Conservation (phyloP, 768 basidiomycete genomes). For the Multifurca ochricompacta region DNA sequence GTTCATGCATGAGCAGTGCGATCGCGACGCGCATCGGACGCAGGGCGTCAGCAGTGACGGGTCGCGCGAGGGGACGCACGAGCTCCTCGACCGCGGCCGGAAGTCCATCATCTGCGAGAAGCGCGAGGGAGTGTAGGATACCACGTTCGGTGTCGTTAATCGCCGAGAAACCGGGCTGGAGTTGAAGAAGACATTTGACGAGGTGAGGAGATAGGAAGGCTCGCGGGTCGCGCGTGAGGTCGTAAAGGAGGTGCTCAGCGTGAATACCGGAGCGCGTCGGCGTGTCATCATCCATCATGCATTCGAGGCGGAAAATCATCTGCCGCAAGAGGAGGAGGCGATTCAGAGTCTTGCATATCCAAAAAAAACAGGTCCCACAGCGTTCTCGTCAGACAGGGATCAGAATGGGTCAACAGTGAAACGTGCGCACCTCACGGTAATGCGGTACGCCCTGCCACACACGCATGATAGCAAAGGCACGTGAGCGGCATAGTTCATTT, state of each 20-base stretch:
- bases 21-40: constrained; percentile 58
- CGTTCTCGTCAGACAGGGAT: background rate
- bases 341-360: constrained; percentile 77
- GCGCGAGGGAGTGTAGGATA: constrained; percentile 51
- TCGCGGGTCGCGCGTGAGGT: constrained; percentile 52
- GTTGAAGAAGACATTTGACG: constrained; percentile 48
- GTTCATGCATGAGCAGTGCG: constrained; percentile 45
- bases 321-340: constrained; percentile 65
- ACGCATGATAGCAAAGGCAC: constrained; percentile 51
- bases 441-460: constrained; percentile 63
- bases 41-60: constrained; percentile 43
- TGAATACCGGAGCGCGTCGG: constrained; percentile 58
- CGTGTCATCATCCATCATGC: constrained; percentile 58
- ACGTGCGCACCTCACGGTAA: constrained; percentile 59
- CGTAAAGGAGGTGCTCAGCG: constrained; percentile 59
- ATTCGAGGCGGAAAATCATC: constrained; percentile 62
- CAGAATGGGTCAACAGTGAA: background rate
- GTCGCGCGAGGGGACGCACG: constrained; percentile 38
- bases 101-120: constrained; percentile 63
- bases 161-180: constrained; percentile 50
- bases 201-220: constrained; percentile 54
- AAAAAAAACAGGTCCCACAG: too few relatives aligned
- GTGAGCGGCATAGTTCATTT: constrained; percentile 54
- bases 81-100: constrained; percentile 57
- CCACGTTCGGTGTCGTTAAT: constrained; percentile 55